Evolutionary conservation across 2,329 filamentous ascomycete species (phyloP), one percentile per base, ranked within the genome.

Genomic region (Phyllachora maydis): DNA sequence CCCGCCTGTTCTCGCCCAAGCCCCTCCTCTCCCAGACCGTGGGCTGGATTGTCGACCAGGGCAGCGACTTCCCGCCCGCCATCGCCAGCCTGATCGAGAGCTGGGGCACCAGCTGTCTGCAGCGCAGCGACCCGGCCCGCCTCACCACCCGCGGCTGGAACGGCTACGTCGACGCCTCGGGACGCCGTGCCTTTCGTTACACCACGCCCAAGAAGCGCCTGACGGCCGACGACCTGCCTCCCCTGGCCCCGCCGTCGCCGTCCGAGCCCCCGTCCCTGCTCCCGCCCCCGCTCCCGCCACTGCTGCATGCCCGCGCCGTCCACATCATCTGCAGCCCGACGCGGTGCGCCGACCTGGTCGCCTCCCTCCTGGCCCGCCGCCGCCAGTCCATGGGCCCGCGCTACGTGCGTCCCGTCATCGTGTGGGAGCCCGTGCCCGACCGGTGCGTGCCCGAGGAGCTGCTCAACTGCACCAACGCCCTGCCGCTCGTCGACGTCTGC

Each of bases 341-440:
- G 2, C 65, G 85, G 20, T 91, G 81, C 44, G 69, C 78, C 22
- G 64, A 75, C 26, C 61, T 92, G 12, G 69, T 88, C 12, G 47
- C 62, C 2, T 6, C 16, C 6, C 76, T 95, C 28, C 52, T 69
- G 4, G 49, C 55, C 4, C 59, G 68, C 15, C 52, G 65, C 6
- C 59, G 56, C 36, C 47, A 47, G 6, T 31, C 26, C 18, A 30
- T 33, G 4, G 9, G 9, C 31, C 45, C 1, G 29, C 30, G 37
- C 8, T 56, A 54, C 33, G 37, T 52, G 1, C 61, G 63, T 22
- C 77, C 83, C 1, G 47, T 82, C 5, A 79, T 93, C 42, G 66
- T 95, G 24, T 98, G 85, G 85, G 88, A 98, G 43, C 88, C 88
- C 1, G 77, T 93, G 2, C 88, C 88, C 2, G 81, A 93, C 45